phyloP scores from a whole-genome alignment of 768 basidiomycete species.

The Austroboletus eburneus region DNA sequence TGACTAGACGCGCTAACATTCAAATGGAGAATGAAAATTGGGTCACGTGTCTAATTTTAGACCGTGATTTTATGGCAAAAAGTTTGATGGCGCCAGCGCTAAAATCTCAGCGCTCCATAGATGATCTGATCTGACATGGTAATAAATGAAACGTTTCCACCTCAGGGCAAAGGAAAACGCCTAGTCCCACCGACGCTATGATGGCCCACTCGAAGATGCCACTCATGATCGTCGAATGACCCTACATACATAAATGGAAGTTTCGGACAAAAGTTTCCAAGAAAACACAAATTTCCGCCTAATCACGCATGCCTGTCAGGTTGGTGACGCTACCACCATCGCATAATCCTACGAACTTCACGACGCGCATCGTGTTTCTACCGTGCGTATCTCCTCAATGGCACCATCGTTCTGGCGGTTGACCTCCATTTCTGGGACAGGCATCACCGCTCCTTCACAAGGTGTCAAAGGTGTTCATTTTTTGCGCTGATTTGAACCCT shows the following conservation, averaged over 20 bases:
- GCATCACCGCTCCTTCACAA: neutral
- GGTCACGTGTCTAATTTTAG: constrained; percentile 12
- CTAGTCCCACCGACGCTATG: neutral
- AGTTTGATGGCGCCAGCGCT: neutral
- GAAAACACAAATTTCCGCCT: no score
- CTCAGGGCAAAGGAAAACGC: neutral
- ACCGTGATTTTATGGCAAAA: neutral
- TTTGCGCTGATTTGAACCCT: neutral
- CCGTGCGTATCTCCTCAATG: no score
- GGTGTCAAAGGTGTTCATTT: no score
- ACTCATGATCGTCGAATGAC: neutral
- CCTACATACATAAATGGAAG: constrained; percentile 15
- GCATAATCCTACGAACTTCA: no score
- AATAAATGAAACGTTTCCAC: neutral
- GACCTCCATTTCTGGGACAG: neutral
- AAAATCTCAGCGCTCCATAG: constrained; percentile 13
- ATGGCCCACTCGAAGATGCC: neutral
- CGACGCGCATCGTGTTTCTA: no score
- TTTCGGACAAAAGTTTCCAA: constrained; percentile 15
- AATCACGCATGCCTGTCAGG: no score
- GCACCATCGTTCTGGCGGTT: no score
- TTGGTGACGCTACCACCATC: no score
- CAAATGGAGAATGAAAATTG: constrained; percentile 21
- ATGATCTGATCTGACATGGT: neutral
- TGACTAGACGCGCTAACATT: constrained; percentile 32